Evolutionary conservation across 2,329 filamentous ascomycete genomes (phyloP).

Genomic region (Aspergillus cejpii): DNA sequence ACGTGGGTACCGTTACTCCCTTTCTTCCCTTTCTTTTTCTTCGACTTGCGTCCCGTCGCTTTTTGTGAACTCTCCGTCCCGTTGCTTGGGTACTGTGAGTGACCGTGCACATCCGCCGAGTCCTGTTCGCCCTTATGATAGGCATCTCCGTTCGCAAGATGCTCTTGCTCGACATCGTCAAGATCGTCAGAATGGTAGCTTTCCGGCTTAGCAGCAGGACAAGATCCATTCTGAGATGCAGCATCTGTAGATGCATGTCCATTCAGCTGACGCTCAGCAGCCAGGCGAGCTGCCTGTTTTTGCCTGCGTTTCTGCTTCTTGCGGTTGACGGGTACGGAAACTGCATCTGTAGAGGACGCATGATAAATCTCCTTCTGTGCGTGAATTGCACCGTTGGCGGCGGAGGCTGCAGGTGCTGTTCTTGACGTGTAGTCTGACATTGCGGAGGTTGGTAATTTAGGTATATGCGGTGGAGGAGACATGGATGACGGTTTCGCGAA

Average conservation of each 20-base stretch:
- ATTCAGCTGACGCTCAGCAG: slow-evolving; percentile 46
- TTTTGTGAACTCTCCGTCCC: slow-evolving; percentile 19
- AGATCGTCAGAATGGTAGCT: slow-evolving; percentile 26
- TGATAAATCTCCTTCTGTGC: slow-evolving; percentile 13
- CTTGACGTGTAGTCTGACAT: slow-evolving; percentile 26
- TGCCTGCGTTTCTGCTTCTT: slow-evolving; percentile 93
- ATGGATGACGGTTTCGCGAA: slow-evolving; percentile 9
- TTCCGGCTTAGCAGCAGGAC: slow-evolving; percentile 24
- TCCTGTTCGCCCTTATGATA: slow-evolving; percentile 52
- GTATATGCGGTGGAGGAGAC: slow-evolving; percentile 16
- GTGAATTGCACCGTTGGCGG: slow-evolving; percentile 27
- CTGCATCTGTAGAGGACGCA: slow-evolving; percentile 12
- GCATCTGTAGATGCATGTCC: slow-evolving; percentile 20
- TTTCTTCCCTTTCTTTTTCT: slow-evolving; percentile 40
- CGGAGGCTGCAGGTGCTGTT: slow-evolving; percentile 17
- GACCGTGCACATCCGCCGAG: slow-evolving; percentile 31
- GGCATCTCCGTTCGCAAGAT: slow-evolving; percentile 47
- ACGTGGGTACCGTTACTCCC: slow-evolving; percentile 30
- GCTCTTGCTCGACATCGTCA: slow-evolving; percentile 35
- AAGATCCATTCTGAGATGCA: slow-evolving; percentile 33
- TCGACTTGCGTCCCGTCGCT: slow-evolving; percentile 30
- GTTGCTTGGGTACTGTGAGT: slow-evolving; percentile 14
- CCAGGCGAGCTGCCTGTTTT: slow-evolving; percentile 69
- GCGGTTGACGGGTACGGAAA: slow-evolving; percentile 61
- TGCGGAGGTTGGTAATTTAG: slow-evolving; percentile 20